Percentiles rank a stretch among this genome's conserved stretches.
Conservation (phyloP, 2,329 filamentous ascomycete species). For the Seiridium cupressi region DNA sequence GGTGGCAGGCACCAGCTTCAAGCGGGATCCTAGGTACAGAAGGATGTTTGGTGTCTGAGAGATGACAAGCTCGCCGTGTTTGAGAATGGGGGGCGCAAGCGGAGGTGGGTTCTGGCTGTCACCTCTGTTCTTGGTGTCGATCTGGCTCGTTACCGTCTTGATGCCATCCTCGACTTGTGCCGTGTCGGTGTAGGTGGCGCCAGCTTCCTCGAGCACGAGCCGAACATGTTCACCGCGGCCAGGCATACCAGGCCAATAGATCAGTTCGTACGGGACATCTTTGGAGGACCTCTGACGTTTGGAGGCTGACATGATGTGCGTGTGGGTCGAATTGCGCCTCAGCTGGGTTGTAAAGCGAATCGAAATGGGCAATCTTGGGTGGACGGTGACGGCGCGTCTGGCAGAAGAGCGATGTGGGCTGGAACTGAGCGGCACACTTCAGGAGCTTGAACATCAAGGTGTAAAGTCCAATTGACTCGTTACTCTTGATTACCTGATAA, state of each 20-base stretch:
- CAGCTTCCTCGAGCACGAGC: constrained; percentile 68
- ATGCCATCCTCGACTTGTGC: constrained; percentile 48
- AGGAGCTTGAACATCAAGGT: too few species aligned
- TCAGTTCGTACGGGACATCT: constrained; percentile 56
- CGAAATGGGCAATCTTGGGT: too few species aligned
- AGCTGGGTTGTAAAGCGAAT: neutral
- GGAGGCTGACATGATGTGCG: neutral
- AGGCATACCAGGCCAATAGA: constrained; percentile 72
- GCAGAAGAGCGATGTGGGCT: too few species aligned
- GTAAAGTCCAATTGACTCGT: too few species aligned
- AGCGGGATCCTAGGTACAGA: constrained; percentile 61
- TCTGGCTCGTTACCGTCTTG: constrained; percentile 44
- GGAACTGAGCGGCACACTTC: too few species aligned
- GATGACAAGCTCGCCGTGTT: constrained; percentile 59
- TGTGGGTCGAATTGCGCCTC: neutral
- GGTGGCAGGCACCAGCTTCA: constrained; percentile 50
- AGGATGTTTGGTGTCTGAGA: constrained; percentile 73
- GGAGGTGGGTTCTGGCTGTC: constrained; percentile 61
- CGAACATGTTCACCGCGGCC: constrained; percentile 75
- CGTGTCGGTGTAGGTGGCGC: constrained; percentile 62
- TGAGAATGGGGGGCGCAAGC: constrained; percentile 66
- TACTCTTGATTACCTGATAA: too few species aligned
- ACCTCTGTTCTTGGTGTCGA: constrained; percentile 42
- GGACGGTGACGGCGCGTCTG: too few species aligned
- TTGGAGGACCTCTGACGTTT: constrained; percentile 41